Evolutionary conservation across 495 filamentous ascomycete species (phyloP), one percentile per base, ranked within the genome.

Genomic region (Tuber brumale): DNA sequence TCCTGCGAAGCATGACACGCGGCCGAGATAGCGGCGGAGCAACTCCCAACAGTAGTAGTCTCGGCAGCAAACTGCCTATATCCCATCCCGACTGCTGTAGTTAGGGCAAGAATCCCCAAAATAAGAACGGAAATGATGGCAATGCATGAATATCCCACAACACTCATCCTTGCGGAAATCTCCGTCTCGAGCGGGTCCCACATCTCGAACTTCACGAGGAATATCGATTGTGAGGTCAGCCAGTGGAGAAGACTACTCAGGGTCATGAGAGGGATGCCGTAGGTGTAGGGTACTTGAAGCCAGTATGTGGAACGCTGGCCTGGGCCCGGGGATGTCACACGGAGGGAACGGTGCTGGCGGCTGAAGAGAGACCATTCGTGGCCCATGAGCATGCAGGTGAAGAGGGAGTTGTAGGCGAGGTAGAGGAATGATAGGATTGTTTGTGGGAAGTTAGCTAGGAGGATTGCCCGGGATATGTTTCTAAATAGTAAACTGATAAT

Each of bases 141-240:
- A 18, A 76, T 78, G 8, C 70, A 72, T 9, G 45, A 76, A 39
- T 76, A 78, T 37, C 77, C 74, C 14, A 48, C 42, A 3, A 42
- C 35, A 9, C 23, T 75, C 18, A 37, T 21, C 10, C 42, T 69
- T 23, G 16, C 21, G 1, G 12, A 2, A 23, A 45, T 70, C n/a
- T 35, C 74, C 75, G 16, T 72, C 0, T 76, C 76, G n/a, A 37
- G 1, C 71, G 69, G 21, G 69, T 42, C 72, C 82, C 70, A 6
- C 80, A 76, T 73, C 73, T 42, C 39, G 21, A 85, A 72, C 0
- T 76, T 78, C 16, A 79, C 81, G 19, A 85, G 80, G 73, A 85
- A 87, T 1, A 86, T 71, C 35, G 83, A 84, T 70, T 88, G 84
- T 0, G 85, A 86, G 31, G 85, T 76, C 0, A 86, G 80, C 86